phyloP scores from a whole-genome alignment of 768 basidiomycete species.

The Termitomyces sp. region DNA sequence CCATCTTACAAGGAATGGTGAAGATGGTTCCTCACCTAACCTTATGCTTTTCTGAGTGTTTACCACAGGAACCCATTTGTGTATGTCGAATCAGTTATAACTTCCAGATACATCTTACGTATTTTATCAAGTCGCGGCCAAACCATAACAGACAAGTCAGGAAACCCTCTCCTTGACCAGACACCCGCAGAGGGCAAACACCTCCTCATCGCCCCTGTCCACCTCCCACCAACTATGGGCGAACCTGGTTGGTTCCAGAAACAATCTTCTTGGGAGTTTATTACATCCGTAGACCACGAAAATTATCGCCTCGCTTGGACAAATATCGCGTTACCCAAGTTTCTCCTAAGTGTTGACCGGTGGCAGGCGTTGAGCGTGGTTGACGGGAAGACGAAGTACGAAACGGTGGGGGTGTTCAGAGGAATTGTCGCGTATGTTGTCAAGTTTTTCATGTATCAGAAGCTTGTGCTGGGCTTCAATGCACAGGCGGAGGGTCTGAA shows the following conservation, averaged over 20 bases:
- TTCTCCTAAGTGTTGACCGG: conserved; percentile 48
- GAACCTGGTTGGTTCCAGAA: conserved; percentile 32
- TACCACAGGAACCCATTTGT: conserved; percentile 58
- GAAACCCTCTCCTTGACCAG: conserved; percentile 39
- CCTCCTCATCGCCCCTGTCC: conserved; percentile 41
- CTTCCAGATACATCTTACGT: neutral
- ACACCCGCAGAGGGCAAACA: conserved; percentile 42
- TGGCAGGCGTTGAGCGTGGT: conserved; percentile 58
- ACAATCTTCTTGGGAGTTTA: conserved; percentile 34
- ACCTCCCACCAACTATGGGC: conserved; percentile 57
- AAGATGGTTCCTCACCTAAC: neutral
- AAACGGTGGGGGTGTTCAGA: conserved; percentile 55
- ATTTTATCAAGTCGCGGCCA: conserved; percentile 40
- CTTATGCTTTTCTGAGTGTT: neutral
- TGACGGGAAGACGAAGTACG: conserved; percentile 54
- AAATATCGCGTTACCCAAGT: conserved; percentile 31
- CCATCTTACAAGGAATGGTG: conserved; percentile 58
- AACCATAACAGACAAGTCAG: conserved; percentile 33
- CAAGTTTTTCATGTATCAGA: conserved; percentile 33
- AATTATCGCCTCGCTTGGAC: conserved; percentile 56
- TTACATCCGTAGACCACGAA: conserved; percentile 47
- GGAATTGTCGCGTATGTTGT: conserved; percentile 52
- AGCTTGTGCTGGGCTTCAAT: conserved; percentile 38
- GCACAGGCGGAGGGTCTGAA: conserved; percentile 59
- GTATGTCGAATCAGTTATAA: conserved; percentile 27